These are phyloP conservation scores for Suhomyces choctaworum DNA, from an alignment of 1,139 yeast genomes.

Conservation along the genomic window DNA sequence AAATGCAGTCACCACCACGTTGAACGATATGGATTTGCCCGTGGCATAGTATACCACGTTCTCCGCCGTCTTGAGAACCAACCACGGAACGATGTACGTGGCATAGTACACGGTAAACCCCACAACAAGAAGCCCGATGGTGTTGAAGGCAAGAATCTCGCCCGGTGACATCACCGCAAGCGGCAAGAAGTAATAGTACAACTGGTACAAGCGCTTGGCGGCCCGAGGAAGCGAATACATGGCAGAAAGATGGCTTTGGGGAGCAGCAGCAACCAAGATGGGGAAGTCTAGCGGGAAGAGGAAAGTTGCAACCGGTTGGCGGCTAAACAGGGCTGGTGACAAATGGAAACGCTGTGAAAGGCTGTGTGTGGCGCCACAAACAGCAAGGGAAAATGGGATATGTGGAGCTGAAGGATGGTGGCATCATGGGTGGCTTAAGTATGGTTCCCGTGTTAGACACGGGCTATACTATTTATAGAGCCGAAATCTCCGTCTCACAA, in stretches of 20 bases:
- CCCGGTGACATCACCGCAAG: conserved; percentile 29
- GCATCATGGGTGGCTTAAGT: too few relatives aligned
- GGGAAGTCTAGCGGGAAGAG: too few relatives aligned
- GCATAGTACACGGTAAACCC: conserved; percentile 21
- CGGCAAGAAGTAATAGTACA: conserved; percentile 30
- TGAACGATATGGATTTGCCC: conserved; percentile 13
- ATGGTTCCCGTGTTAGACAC: too few relatives aligned
- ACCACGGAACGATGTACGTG: conserved; percentile 18
- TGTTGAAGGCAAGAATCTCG: conserved; percentile 25
- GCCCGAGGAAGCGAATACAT: conserved; percentile 4
- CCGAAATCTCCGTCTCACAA: too few relatives aligned
- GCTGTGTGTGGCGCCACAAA: too few relatives aligned
- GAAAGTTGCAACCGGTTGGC: too few relatives aligned
- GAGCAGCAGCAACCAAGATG: too few relatives aligned
- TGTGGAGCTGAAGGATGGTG: too few relatives aligned
- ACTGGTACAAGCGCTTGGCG: conserved; percentile 20
- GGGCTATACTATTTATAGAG: too few relatives aligned
- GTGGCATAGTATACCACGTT: conserved; percentile 22
- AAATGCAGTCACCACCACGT: conserved; percentile 13
- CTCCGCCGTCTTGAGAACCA: conserved; percentile 19
- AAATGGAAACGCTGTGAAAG: too few relatives aligned
- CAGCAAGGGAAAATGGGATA: too few relatives aligned
- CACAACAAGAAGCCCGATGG: conserved; percentile 18
- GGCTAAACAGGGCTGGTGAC: too few relatives aligned
- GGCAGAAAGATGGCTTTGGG: background rate